Percentiles rank a stretch among this genome's conserved stretches.
These are phyloP conservation scores for Leishmania martiniquensis DNA, from an alignment of 208 protist genomes.

Conservation along the genomic window DNA sequence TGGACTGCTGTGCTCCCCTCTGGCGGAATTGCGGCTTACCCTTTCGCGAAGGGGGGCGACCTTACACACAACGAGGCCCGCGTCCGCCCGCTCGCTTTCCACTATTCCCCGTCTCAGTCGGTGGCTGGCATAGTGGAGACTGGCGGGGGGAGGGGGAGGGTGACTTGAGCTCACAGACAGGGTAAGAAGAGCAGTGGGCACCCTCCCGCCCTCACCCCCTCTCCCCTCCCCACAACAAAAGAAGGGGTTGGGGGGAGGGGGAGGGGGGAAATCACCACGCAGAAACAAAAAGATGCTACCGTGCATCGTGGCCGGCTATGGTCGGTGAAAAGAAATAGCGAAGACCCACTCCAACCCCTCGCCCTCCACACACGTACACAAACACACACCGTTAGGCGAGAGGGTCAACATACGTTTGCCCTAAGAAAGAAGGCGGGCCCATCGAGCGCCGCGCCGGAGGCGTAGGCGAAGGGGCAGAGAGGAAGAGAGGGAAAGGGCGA, in stretches of 20 bases:
- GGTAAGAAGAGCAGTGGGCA: not conserved
- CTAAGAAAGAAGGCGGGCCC: too few species aligned
- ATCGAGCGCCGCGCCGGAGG: not conserved
- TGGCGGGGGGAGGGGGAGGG: not conserved
- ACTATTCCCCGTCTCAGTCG: not conserved
- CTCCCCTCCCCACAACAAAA: not conserved
- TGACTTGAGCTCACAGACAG: not conserved
- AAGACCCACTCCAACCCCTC: too few species aligned
- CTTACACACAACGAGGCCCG: too few species aligned
- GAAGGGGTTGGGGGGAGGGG: not conserved
- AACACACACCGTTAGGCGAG: too few species aligned
- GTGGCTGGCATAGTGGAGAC: not conserved
- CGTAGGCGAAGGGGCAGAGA: not conserved
- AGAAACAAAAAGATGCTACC: too few species aligned
- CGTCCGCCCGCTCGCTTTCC: too few species aligned
- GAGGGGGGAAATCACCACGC: not conserved
- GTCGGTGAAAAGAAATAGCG: too few species aligned
- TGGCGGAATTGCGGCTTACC: not conserved
- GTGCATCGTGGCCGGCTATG: too few species aligned
- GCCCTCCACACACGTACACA: too few species aligned
- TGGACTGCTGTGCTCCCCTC: not conserved
- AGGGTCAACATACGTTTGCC: too few species aligned
- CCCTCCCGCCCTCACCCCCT: not conserved
- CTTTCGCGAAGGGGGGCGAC: not conserved
- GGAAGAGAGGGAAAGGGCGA: not conserved